Conservation (phyloP, 176 grass and related monocot genomes). For the Puya raimondii region DNA sequence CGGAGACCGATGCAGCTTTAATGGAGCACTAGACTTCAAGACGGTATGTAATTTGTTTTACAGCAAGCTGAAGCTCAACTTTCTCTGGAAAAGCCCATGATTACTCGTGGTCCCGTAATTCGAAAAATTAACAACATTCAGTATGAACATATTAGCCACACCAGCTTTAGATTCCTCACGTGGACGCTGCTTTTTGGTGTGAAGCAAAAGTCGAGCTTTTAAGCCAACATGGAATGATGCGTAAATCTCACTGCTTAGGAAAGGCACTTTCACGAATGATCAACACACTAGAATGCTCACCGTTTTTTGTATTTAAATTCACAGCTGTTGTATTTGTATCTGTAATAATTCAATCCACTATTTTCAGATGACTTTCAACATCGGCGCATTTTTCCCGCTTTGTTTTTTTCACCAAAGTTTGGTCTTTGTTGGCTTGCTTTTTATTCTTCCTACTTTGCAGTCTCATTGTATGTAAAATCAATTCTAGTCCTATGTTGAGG, state of each 20-base stretch:
- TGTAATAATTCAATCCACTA: slow-evolving; percentile 37
- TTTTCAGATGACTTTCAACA: neutral
- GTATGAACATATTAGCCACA: no score
- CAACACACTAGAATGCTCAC: neutral
- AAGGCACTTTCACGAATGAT: no score
- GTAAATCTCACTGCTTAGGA: slow-evolving; percentile 9
- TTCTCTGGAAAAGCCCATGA: slow-evolving; percentile 5
- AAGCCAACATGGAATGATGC: neutral
- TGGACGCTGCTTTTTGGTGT: no score
- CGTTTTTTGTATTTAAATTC: slow-evolving; percentile 29
- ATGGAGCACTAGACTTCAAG: slow-evolving; percentile 58
- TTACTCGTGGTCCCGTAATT: neutral
- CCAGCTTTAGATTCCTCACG: no score
- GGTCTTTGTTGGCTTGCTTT: no score
- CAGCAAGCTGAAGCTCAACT: slow-evolving; percentile 20
- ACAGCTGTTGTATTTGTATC: slow-evolving; percentile 24
- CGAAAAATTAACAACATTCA: neutral
- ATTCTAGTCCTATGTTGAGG: no score
- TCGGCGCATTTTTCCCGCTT: no score
- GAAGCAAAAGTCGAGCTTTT: no score
- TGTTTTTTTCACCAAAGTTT: no score
- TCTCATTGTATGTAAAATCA: no score
- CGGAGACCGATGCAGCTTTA: slow-evolving; percentile 83
- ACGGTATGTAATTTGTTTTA: slow-evolving; percentile 32
- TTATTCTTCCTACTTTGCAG: no score